A percentile compares a stretch with the other conserved stretches of the same genome.
phyloP scores from a whole-genome alignment of 345 rosid species.

The Camelina neglecta region DNA sequence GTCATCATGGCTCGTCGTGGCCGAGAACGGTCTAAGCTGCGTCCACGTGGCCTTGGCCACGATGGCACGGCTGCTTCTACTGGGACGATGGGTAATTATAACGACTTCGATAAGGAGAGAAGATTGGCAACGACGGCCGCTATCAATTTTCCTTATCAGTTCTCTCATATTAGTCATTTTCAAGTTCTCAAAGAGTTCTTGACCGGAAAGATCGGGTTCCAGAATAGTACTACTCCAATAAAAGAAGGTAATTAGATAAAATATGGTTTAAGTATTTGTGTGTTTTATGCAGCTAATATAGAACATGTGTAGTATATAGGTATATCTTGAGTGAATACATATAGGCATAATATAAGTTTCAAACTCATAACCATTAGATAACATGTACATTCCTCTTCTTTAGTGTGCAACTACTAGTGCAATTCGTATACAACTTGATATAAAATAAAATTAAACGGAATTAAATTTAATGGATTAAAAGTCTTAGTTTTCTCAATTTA shows the following conservation, averaged over 20 bases:
- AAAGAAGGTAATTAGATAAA: conserved; percentile 31
- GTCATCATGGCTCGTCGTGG: conserved; percentile 91
- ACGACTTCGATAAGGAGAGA: conserved; percentile 14
- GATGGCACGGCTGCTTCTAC: conserved; percentile 16
- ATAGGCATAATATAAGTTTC: not conserved
- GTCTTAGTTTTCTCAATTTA: not conserved
- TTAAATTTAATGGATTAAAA: not conserved
- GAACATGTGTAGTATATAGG: not conserved
- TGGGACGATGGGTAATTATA: conserved; percentile 7
- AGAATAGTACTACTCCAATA: conserved; percentile 4
- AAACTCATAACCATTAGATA: conserved; percentile 20
- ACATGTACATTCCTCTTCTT: not conserved
- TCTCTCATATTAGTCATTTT: conserved; percentile 41
- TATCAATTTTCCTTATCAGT: conserved; percentile 38
- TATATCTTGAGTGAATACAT: not conserved
- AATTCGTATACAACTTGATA: conserved; percentile 2
- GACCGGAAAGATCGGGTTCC: conserved; percentile 34
- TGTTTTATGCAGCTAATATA: conserved; percentile 10
- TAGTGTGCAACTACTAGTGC: conserved; percentile 12
- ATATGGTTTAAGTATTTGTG: not conserved
- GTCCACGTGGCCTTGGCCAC: conserved; percentile 43
- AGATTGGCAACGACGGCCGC: conserved; percentile 20
- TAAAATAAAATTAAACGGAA: not conserved
- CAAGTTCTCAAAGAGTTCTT: conserved; percentile 41
- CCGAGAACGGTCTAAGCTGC: conserved; percentile 57